Base-by-base conservation (phyloP, 257 asterid genomes). In the Misopates orontium region DNA sequence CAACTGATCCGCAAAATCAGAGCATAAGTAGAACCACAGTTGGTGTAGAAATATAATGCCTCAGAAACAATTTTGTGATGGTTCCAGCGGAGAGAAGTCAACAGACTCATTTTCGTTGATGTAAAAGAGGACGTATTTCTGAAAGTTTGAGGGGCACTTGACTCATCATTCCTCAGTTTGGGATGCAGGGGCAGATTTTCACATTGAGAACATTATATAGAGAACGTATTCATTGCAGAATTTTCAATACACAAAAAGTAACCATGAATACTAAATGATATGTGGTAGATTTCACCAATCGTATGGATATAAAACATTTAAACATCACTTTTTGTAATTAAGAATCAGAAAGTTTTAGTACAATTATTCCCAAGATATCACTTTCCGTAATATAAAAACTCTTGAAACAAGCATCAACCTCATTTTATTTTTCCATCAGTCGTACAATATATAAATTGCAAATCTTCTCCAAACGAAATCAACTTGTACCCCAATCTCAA, bases 141-240 rank as follows among this genome's bases (percentile, higher is more conserved):
- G n/a, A 14, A 28, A n/a, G 62, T 17, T n/a, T 22, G 45, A 20
- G 10, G 18, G 32, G 62, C 3, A 41, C 6, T 56, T 6, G 44
- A 1, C 5, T 56, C 14, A 23, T 23, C 4, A 23, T 55, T 55
- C 24, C 36, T 55, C n/a, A 55, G 60, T 51, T 51, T 51, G 56
- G 2, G 48, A 42, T 42, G 48, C 48, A 42, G 13, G 16, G 13
- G 11, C 9, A 42, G 48, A 42, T 42, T 42, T 11, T 12, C 23
- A 17, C n/a, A 53, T 10, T 21, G 36, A 22, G 12, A 55, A 54
- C 20, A 55, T 55, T 24, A 12, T 24, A 55, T 14, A 55, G 41
- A 23, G 19, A 55, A n/a, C 17, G 13, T n/a, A 55, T 24, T 55
- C 41, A 55, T 55, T 55, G 60, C 41, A 55, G 14, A 55, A 36